Conservation (phyloP, 805 yeast genomes). For the Wickerhamomyces alni region DNA sequence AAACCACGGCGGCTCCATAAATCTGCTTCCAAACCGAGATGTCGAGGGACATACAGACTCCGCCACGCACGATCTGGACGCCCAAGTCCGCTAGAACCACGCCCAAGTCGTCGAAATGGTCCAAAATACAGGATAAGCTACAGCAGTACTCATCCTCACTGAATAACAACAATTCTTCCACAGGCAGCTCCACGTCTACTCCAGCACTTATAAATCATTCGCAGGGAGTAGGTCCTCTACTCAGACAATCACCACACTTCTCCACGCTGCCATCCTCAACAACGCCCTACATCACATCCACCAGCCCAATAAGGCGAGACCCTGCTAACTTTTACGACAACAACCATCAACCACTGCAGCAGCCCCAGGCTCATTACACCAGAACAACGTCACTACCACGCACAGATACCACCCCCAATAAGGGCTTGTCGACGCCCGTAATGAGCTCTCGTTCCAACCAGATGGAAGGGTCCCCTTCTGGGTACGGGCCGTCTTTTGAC, state of each 20-base stretch:
- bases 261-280: neutral
- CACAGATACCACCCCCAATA: neutral
- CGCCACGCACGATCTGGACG: neutral
- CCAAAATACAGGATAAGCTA: slow-evolving; percentile 18
- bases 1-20: no score
- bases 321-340: no score
- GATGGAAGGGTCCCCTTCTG: no score
- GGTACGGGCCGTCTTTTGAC: neutral
- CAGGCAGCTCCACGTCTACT: no score
- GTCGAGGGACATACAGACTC: neutral
- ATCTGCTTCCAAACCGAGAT: no score
- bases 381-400: slow-evolving; percentile 11
- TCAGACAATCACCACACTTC: neutral
- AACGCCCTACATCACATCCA: slow-evolving; percentile 1
- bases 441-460: no score
- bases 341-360: no score
- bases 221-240: neutral
- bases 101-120: slow-evolving; percentile 16
- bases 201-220: no score
- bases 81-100: slow-evolving; percentile 1
- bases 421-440: neutral
- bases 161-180: neutral
- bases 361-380: neutral
- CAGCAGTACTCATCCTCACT: slow-evolving; percentile 5
- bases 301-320: no score